Evolutionary conservation across 495 filamentous ascomycete genomes (phyloP), one percentile per base, ranked within the genome.

Genomic region (Lindgomyces ingoldianus): DNA sequence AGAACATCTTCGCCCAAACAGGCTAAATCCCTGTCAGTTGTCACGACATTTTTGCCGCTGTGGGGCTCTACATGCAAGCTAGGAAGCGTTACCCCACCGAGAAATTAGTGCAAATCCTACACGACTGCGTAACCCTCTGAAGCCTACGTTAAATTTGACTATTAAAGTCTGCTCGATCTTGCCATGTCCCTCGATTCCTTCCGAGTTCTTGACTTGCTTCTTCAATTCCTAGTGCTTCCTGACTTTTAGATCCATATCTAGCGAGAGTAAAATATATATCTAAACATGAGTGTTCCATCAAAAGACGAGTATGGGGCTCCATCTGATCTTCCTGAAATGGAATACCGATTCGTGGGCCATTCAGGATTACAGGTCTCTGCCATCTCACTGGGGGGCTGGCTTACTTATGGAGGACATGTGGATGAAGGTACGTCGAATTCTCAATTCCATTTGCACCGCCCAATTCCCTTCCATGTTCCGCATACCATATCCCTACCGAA

Each of bases 401-500:
- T 91, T 46, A 93, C 89, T 0, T 91, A 89, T 60, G 89, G 89
- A 52, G 89, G 89, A 29, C 84, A 90, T 74, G 85, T 91, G 53
- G 86, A 87, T 39, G 81, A 85, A 69, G 85, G 86, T 86, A 79
- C 44, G 72, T 46, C 19, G 24, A 10, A 16, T n/a, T n/a, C n/a
- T n/a, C n/a, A n/a, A n/a, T n/a, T n/a, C n/a, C n/a, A n/a, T n/a
- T n/a, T n/a, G n/a, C n/a, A n/a, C n/a, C n/a, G n/a, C n/a, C n/a
- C n/a, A n/a, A n/a, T n/a, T n/a, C n/a, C n/a, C n/a, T n/a, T n/a
- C n/a, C n/a, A n/a, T n/a, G n/a, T n/a, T n/a, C n/a, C n/a, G n/a
- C n/a, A n/a, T n/a, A n/a, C n/a, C n/a, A n/a, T n/a, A n/a, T n/a
- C n/a, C n/a, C n/a, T n/a, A n/a, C n/a, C n/a, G n/a, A n/a, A n/a